These are phyloP conservation scores for Cicer bijugum DNA, from an alignment of 306 rosid species.

Conservation along the genomic window DNA sequence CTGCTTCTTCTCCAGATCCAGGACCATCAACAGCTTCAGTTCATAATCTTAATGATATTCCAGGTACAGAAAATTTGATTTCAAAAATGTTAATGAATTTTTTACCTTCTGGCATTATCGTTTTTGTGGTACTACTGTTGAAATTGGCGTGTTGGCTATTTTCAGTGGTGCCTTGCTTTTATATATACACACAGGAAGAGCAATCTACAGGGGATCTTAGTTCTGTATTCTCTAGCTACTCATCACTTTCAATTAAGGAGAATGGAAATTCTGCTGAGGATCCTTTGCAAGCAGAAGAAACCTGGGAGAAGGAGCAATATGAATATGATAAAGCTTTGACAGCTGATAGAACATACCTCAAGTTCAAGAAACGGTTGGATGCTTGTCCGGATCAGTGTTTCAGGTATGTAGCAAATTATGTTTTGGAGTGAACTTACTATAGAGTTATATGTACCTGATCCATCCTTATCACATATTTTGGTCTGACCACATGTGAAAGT, in stretches of 20 bases:
- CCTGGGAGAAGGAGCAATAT: conserved; percentile 74
- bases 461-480: not conserved
- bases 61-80: conserved; percentile 46
- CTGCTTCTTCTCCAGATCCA: conserved; percentile 42
- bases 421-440: not conserved
- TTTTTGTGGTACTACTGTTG: conserved; percentile 17
- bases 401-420: conserved; percentile 54
- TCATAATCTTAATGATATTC: conserved; percentile 46
- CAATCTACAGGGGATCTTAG: conserved; percentile 51
- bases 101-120: conserved; percentile 1
- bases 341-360: conserved; percentile 83
- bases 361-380: conserved; percentile 86
- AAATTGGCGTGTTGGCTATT: conserved; percentile 41
- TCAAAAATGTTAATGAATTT: not conserved
- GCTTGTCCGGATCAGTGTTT: conserved; percentile 86
- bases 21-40: conserved; percentile 28
- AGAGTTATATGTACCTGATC: conserved; percentile 11
- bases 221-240: conserved; percentile 62
- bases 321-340: conserved; percentile 87
- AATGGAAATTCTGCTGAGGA: conserved; percentile 52
- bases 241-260: conserved; percentile 67
- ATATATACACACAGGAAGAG: conserved; percentile 66
- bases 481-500: not conserved
- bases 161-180: conserved; percentile 93
- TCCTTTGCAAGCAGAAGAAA: conserved; percentile 52